Evolutionary conservation across 1,139 yeast genomes (phyloP).

Genomic region (Pichia inconspicua): DNA sequence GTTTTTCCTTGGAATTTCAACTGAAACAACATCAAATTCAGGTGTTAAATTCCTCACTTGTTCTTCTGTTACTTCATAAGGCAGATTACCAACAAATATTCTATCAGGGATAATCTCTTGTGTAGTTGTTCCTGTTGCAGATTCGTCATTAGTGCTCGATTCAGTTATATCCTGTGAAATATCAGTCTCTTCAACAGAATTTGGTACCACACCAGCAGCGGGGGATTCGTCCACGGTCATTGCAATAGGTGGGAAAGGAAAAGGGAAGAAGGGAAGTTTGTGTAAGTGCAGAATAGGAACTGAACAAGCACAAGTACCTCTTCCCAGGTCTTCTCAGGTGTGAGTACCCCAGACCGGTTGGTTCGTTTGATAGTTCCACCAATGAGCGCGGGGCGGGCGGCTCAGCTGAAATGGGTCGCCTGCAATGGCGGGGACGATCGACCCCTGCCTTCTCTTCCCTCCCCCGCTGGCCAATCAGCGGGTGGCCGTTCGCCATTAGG

Average conservation of each 20-base stretch:
- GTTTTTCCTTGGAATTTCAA: slow-evolving; percentile 26
- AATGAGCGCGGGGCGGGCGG: background rate
- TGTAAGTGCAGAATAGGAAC: no score
- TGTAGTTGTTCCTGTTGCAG: background rate
- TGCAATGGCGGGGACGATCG: slow-evolving; percentile 1
- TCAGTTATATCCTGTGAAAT: background rate
- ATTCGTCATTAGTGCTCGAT: background rate
- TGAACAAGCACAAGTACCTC: background rate
- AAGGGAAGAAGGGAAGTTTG: background rate
- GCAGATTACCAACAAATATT: slow-evolving; percentile 42
- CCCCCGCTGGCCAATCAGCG: slow-evolving; percentile 1
- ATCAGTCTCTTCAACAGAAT: background rate
- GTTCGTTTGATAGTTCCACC: no score
- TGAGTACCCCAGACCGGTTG: no score
- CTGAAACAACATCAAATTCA: slow-evolving; percentile 22
- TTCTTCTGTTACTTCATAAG: slow-evolving; percentile 38
- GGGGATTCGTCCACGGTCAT: background rate
- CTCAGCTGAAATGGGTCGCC: background rate
- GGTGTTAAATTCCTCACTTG: slow-evolving; percentile 24
- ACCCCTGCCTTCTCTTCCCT: background rate
- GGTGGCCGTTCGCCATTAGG: background rate
- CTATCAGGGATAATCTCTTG: slow-evolving; percentile 22
- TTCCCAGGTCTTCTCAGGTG: no score
- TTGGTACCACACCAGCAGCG: background rate
- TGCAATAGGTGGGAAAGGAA: background rate